Conservation (phyloP, 2,329 filamentous ascomycete species). For the Phoma sp. region DNA sequence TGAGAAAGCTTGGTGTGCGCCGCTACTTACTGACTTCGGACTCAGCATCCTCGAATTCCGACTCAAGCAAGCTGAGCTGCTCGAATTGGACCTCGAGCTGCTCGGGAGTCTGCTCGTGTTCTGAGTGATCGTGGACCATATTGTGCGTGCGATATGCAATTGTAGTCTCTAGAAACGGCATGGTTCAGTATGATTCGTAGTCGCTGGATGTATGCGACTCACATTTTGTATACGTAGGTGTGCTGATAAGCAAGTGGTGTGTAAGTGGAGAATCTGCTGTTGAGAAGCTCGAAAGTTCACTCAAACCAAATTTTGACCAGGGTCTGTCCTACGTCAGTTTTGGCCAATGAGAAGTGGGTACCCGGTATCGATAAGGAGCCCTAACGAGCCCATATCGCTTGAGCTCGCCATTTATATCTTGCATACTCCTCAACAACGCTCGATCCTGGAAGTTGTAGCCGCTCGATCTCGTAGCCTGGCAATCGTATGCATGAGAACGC, state of each 20-base stretch:
- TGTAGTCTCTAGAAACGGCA: constrained; percentile 25
- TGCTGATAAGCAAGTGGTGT: constrained; percentile 12
- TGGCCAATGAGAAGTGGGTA: constrained; percentile 11
- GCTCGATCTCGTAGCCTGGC: not conserved
- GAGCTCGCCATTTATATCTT: not conserved
- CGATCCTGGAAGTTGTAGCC: constrained; percentile 5
- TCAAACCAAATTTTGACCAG: constrained; percentile 12
- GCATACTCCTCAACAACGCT: constrained; percentile 6
- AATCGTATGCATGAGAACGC: not conserved
- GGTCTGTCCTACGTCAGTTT: constrained; percentile 16
- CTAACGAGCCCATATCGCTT: not conserved
- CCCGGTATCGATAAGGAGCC: constrained; percentile 11
- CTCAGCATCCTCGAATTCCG: constrained; percentile 84
- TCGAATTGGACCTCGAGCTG: constrained; percentile 63
- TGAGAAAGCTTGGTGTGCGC: not conserved
- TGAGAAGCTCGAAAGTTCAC: constrained; percentile 5
- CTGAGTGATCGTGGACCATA: constrained; percentile 32
- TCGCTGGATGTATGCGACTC: constrained; percentile 12
- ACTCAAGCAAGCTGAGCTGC: constrained; percentile 80
- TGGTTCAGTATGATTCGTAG: constrained; percentile 10
- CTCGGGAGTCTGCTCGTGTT: constrained; percentile 26
- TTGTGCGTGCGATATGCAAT: constrained; percentile 17
- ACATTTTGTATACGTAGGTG: constrained; percentile 9
- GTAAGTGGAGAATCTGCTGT: constrained; percentile 19
- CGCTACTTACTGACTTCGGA: constrained; percentile 73